Base-by-base conservation (phyloP, 495 filamentous ascomycete genomes). In the Penicillium ucsense region DNA sequence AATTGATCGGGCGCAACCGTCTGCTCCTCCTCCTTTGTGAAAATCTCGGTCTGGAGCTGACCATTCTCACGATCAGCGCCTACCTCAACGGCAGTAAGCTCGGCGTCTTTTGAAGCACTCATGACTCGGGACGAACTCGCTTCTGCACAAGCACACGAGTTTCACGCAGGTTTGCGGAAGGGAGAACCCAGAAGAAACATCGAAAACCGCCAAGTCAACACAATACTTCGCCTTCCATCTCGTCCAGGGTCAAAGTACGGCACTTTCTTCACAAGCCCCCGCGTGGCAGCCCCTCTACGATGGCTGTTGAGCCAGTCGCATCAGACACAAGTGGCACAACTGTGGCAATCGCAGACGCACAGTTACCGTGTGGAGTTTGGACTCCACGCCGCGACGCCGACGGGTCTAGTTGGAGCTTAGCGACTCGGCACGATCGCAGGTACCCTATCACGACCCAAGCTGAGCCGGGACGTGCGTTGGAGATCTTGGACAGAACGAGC, bases 1-100 rank as follows among this genome's bases (percentile, higher is more conserved):
- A 62, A 62, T 12, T 52, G 51, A 44, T 62, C 59, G 7, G 59
- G 59, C 5, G 56, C 56, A 37, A 45, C 39, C 5, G 49, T 49
- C n/a, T 52, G 48, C 27, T 59, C 53, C 5, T 35, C 27, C 31
- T 54, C 27, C 31, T 54, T 56, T 11, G 47, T 31, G 2, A 36
- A 9, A 4, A 34, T 12, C 8, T 48, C 45, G 7, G 44, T 27
- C 32, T 46, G 43, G 10, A 49, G 43, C 20, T 6, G 4, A 6
- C 32, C 9, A 4, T 30, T 46, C 35, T 44, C 42, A 29, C 30
- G 39, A 41, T 10, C 30, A 6, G 28, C 28, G 36, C 50, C 59
- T 46, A 57, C 51, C 59, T 57, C 49, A 28, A 47, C 51, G 8
- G 53, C 46, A 35, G 55, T 43, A 33, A 55, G 41, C 10, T 37